phyloP scores from a whole-genome alignment of 306 rosid species.

The Cotoneaster glaucophyllus region DNA sequence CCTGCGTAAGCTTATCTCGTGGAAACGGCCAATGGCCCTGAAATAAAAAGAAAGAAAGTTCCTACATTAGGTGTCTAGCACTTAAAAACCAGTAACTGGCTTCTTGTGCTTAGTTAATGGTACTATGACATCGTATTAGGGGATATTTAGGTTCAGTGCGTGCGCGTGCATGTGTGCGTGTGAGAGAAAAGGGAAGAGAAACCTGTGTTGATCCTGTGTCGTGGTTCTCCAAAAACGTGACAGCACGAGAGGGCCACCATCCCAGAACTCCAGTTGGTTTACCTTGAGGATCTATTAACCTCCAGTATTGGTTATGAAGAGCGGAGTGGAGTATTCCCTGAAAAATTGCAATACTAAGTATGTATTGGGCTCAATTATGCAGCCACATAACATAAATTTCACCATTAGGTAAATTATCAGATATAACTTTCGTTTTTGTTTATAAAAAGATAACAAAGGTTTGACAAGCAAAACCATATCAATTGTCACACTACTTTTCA shows the following conservation, averaged over 20 bases:
- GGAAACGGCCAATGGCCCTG: constrained; percentile 92
- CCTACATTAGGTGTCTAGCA: neutral
- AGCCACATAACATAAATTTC: neutral
- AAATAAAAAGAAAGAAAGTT: constrained; percentile 16
- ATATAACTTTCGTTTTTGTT: neutral
- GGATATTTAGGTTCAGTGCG: neutral
- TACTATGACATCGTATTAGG: neutral
- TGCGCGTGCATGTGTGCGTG: neutral
- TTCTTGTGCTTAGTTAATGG: neutral
- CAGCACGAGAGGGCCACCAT: constrained; percentile 91
- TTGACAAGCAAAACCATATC: neutral
- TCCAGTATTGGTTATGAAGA: constrained; percentile 66
- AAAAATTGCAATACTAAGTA: constrained; percentile 1
- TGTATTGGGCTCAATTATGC: neutral
- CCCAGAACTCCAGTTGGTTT: constrained; percentile 84
- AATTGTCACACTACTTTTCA: neutral
- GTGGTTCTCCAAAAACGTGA: constrained; percentile 79
- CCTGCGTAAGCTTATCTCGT: constrained; percentile 68
- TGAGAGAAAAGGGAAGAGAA: constrained; percentile 5
- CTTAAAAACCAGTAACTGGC: neutral
- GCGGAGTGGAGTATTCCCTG: constrained; percentile 81
- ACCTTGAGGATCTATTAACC: constrained; percentile 71
- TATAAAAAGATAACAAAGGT: neutral
- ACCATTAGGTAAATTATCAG: neutral
- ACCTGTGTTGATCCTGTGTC: constrained; percentile 91